These are phyloP conservation scores for Microdochium nivale DNA, from an alignment of 2,329 filamentous ascomycete species.

Conservation along the genomic window DNA sequence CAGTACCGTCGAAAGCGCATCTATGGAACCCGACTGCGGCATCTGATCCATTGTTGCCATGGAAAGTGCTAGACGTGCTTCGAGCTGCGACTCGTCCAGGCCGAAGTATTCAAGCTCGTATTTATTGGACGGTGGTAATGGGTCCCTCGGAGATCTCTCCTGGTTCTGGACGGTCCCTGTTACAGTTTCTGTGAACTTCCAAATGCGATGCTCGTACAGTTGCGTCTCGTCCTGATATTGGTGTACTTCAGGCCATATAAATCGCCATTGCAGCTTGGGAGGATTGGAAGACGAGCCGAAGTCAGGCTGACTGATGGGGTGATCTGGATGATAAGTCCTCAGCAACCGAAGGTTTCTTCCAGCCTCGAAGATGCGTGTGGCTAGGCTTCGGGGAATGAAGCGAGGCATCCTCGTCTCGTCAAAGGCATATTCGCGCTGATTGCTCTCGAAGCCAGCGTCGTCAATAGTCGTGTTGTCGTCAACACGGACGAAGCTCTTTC, in stretches of 20 bases:
- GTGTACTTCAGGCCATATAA: constrained; percentile 62
- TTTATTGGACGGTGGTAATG: no score
- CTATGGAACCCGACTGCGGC: constrained; percentile 12
- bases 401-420: constrained; percentile 58
- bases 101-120: not conserved
- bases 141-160: not conserved
- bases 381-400: constrained; percentile 64
- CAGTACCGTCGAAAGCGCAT: constrained; percentile 31
- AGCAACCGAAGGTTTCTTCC: constrained; percentile 70
- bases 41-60: constrained; percentile 36
- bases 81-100: constrained; percentile 25
- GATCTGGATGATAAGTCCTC: constrained; percentile 59
- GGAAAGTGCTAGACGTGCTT: constrained; percentile 38
- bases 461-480: constrained; percentile 46
- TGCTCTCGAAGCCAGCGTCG: constrained; percentile 48
- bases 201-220: constrained; percentile 37
- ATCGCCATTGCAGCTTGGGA: constrained; percentile 58
- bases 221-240: constrained; percentile 51
- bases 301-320: constrained; percentile 53
- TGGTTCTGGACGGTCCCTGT: not conserved
- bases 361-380: constrained; percentile 66
- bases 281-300: constrained; percentile 37
- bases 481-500: constrained; percentile 52
- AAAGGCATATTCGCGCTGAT: constrained; percentile 53
- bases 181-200: constrained; percentile 3